Evolutionary conservation across 371 early-diverging fungal genomes (phyloP).

Genomic region (Phascolomyces articulosus): DNA sequence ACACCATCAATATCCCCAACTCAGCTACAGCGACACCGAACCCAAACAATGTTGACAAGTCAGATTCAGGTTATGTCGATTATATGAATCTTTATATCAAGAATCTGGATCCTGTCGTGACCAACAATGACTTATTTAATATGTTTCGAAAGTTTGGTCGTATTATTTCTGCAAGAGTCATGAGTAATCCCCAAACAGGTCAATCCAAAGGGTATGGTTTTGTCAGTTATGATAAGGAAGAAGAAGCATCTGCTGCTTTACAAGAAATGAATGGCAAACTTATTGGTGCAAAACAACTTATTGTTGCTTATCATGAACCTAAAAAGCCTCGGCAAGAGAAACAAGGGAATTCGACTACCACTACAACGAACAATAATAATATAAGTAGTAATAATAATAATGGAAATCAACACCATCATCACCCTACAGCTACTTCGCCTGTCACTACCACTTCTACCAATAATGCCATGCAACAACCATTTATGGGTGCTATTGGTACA

Average conservation of each 20-base stretch:
- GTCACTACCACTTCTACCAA: background rate
- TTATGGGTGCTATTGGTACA: conserved; percentile 11
- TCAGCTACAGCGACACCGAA: conserved; percentile 1
- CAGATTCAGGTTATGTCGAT: conserved; percentile 23
- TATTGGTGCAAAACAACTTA: conserved; percentile 31
- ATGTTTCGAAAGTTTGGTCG: conserved; percentile 41
- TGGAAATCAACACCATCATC: no score
- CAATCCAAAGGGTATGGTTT: conserved; percentile 50
- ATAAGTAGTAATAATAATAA: conserved; percentile 15
- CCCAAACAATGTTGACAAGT: conserved; percentile 1
- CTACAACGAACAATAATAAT: conserved; percentile 6
- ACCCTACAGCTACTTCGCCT: conserved; percentile 14
- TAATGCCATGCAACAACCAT: conserved; percentile 5
- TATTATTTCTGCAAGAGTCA: conserved; percentile 42
- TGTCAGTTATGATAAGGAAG: conserved; percentile 40
- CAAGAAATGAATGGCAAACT: conserved; percentile 37
- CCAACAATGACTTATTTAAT: conserved; percentile 40
- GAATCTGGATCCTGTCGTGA: conserved; percentile 37
- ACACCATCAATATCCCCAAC: background rate
- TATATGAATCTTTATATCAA: conserved; percentile 43
- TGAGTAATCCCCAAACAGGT: conserved; percentile 44
- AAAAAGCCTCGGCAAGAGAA: conserved; percentile 39
- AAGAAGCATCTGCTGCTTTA: conserved; percentile 45
- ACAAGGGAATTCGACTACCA: conserved; percentile 8
- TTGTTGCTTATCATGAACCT: conserved; percentile 50